These are phyloP conservation scores for Pilatotrama ljubarskyi DNA, from an alignment of 768 basidiomycete genomes.

Conservation along the genomic window DNA sequence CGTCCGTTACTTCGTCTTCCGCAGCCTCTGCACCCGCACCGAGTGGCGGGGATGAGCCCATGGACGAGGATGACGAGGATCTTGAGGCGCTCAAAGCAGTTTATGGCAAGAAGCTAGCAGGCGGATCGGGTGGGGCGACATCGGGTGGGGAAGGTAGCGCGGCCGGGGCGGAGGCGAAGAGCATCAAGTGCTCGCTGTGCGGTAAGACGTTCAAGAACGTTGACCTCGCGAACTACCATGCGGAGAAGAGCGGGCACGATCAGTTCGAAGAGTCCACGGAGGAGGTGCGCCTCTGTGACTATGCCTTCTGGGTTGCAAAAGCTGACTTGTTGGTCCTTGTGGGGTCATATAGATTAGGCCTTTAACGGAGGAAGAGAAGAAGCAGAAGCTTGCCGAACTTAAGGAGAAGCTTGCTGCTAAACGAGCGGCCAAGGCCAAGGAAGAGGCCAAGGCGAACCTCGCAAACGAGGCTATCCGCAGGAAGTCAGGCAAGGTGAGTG, in stretches of 20 bases:
- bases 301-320: not conserved
- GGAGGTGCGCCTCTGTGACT: slow-evolving; percentile 54
- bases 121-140: slow-evolving; percentile 33
- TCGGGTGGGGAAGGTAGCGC: slow-evolving; percentile 52
- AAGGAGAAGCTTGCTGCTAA: slow-evolving; percentile 80
- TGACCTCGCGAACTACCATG: slow-evolving; percentile 88
- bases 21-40: slow-evolving; percentile 29
- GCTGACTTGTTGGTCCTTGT: not conserved
- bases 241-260: slow-evolving; percentile 93
- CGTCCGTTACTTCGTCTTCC: slow-evolving; percentile 38
- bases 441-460: slow-evolving; percentile 72
- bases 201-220: slow-evolving; percentile 86
- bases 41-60: slow-evolving; percentile 31
- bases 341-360: slow-evolving; percentile 70
- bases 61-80: slow-evolving; percentile 73
- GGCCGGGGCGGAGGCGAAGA: slow-evolving; percentile 44
- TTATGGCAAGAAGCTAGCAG: slow-evolving; percentile 38
- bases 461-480: slow-evolving; percentile 79
- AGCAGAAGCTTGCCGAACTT: slow-evolving; percentile 76
- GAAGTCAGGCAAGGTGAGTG: slow-evolving; percentile 76
- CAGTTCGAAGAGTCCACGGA: slow-evolving; percentile 96
- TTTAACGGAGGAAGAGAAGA: slow-evolving; percentile 92
- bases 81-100: slow-evolving; percentile 59
- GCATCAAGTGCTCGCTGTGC: slow-evolving; percentile 83
- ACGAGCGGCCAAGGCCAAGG: slow-evolving; percentile 65